Evolutionary conservation across 768 basidiomycete species (phyloP).

Genomic region (Boletus tylopilopsis): DNA sequence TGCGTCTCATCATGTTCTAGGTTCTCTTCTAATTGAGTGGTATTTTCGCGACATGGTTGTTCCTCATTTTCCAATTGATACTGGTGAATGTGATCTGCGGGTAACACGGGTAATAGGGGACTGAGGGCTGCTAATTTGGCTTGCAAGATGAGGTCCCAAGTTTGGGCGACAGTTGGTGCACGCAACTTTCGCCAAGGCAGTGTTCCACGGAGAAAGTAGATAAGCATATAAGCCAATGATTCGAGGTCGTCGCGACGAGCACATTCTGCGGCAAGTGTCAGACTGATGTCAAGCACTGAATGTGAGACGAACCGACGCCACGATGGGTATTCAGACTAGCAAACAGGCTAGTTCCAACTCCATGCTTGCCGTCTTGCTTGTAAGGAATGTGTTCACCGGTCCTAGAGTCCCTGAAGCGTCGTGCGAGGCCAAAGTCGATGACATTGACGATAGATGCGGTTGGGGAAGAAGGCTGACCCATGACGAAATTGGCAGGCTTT

Average conservation of each 20-base stretch:
- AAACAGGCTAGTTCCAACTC: slow-evolving; percentile 75
- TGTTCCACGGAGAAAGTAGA: slow-evolving; percentile 75
- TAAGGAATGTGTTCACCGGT: slow-evolving; percentile 69
- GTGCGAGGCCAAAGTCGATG: slow-evolving; percentile 84
- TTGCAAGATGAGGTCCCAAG: slow-evolving; percentile 76
- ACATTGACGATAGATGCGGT: slow-evolving; percentile 79
- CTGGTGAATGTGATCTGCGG: slow-evolving; percentile 14
- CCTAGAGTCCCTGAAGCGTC: slow-evolving; percentile 66
- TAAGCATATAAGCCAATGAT: slow-evolving; percentile 77
- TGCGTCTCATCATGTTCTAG: slow-evolving; percentile 7
- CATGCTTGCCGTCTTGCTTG: slow-evolving; percentile 67
- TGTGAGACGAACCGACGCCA: slow-evolving; percentile 56
- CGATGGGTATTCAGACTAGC: slow-evolving; percentile 72
- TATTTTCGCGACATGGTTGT: slow-evolving; percentile 1
- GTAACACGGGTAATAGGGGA: slow-evolving; percentile 14
- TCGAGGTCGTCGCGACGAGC: slow-evolving; percentile 79
- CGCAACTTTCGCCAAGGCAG: slow-evolving; percentile 76
- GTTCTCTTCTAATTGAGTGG: slow-evolving; percentile 6
- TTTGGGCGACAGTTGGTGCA: slow-evolving; percentile 59
- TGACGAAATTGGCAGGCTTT: slow-evolving; percentile 98
- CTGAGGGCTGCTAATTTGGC: slow-evolving; percentile 60
- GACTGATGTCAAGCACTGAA: not conserved
- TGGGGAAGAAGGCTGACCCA: slow-evolving; percentile 66
- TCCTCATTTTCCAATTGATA: slow-evolving; percentile 1
- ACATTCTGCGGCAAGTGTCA: slow-evolving; percentile 44